These are phyloP conservation scores for Colletotrichum scovillei DNA, from an alignment of 2,329 filamentous ascomycete species.

Conservation along the genomic window DNA sequence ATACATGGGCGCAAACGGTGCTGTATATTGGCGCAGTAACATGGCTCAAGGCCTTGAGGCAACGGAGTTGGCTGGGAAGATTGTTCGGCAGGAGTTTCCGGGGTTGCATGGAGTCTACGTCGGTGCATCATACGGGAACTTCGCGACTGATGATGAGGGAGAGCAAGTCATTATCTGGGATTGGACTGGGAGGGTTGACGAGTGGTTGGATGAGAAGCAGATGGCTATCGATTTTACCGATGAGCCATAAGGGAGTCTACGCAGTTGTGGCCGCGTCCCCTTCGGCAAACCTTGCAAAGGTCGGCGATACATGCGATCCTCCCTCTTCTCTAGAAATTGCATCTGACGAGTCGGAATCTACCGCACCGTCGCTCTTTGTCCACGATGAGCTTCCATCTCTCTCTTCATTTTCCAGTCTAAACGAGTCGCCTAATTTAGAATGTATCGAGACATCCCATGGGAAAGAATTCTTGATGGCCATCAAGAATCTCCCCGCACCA, in stretches of 20 bases:
- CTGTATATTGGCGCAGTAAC: background rate
- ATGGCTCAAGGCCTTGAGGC: background rate
- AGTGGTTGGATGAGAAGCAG: background rate
- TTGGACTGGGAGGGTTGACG: background rate
- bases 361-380: too few species aligned
- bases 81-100: background rate
- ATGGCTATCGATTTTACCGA: background rate
- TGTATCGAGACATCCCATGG: too few species aligned
- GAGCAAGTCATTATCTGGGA: background rate
- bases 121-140: background rate
- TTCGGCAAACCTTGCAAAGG: too few species aligned
- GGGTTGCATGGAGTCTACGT: background rate
- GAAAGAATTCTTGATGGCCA: too few species aligned
- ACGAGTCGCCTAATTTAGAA: too few species aligned
- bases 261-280: too few species aligned
- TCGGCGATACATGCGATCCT: too few species aligned
- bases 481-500: too few species aligned
- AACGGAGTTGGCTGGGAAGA: background rate
- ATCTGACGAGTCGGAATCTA: too few species aligned
- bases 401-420: too few species aligned
- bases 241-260: rapidly evolving
- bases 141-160: background rate
- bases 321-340: too few species aligned
- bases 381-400: too few species aligned
- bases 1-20: background rate